Conservation (phyloP, 1,284 basidiomycete genomes). For the Melampsora americana region DNA sequence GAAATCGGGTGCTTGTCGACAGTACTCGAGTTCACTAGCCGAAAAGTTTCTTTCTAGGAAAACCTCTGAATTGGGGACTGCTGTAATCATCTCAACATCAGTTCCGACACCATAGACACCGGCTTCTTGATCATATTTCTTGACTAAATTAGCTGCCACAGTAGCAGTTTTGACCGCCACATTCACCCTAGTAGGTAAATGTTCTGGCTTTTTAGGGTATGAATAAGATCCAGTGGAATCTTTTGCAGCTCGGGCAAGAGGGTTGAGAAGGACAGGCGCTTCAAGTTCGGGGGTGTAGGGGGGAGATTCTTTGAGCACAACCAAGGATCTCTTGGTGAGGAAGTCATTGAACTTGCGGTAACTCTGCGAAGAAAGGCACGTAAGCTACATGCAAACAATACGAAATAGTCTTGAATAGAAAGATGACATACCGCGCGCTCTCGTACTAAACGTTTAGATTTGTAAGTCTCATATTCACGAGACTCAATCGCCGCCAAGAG, state of each 20-base stretch:
- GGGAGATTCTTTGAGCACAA: slow-evolving; percentile 90
- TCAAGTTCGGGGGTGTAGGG: slow-evolving; percentile 87
- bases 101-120: slow-evolving; percentile 50
- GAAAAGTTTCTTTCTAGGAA: slow-evolving; percentile 94
- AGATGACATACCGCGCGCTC: slow-evolving; percentile 61
- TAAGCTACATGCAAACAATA: too few relatives aligned
- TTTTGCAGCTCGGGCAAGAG: slow-evolving; percentile 77
- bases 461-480: slow-evolving; percentile 71
- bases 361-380: not conserved
- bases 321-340: slow-evolving; percentile 78
- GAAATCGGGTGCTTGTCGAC: slow-evolving; percentile 77
- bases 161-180: slow-evolving; percentile 58
- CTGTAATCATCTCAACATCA: slow-evolving; percentile 73
- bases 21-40: slow-evolving; percentile 79
- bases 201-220: slow-evolving; percentile 65
- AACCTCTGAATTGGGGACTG: slow-evolving; percentile 82
- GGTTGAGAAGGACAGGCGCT: slow-evolving; percentile 82
- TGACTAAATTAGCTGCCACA: slow-evolving; percentile 67
- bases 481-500: slow-evolving; percentile 78
- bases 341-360: slow-evolving; percentile 44
- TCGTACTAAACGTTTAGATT: slow-evolving; percentile 66
- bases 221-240: slow-evolving; percentile 74
- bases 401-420: not conserved
- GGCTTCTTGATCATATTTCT: slow-evolving; percentile 53
- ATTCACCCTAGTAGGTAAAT: slow-evolving; percentile 47